A percentile compares a stretch with the other conserved stretches of the same genome.
Conservation (phyloP, 2,329 filamentous ascomycete genomes). For the Cadophora sp. region DNA sequence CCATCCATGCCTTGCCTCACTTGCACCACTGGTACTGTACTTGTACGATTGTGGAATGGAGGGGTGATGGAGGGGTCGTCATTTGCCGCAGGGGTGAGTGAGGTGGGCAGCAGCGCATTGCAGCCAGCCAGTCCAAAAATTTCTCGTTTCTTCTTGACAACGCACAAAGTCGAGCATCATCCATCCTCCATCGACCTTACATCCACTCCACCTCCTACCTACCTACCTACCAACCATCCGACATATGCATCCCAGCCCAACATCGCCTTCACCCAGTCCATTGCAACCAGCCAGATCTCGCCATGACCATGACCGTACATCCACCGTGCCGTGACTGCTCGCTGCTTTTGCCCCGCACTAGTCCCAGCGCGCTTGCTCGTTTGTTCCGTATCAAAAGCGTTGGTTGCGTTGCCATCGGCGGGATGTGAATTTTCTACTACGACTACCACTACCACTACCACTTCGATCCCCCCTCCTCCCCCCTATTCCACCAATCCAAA, state of each 20-base stretch:
- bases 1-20: too few species aligned
- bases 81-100: slow-evolving; percentile 17
- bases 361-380: slow-evolving; percentile 51
- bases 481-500: slow-evolving; percentile 40
- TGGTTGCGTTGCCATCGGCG: slow-evolving; percentile 12
- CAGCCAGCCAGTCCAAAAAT: slow-evolving; percentile 6
- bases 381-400: slow-evolving; percentile 37
- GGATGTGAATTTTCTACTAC: slow-evolving; percentile 25
- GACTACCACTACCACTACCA: slow-evolving; percentile 30
- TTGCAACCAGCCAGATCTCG: slow-evolving; percentile 25
- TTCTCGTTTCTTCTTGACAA: slow-evolving; percentile 13
- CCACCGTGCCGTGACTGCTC: slow-evolving; percentile 28
- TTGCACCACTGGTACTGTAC: too few species aligned
- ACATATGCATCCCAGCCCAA: slow-evolving; percentile 39
- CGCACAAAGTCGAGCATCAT: slow-evolving; percentile 14
- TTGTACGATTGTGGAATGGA: background rate
- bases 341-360: slow-evolving; percentile 42
- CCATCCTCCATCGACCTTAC: slow-evolving; percentile 10
- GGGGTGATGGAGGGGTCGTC: slow-evolving; percentile 18
- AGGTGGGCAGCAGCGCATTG: background rate
- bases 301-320: slow-evolving; percentile 18
- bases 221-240: too few species aligned
- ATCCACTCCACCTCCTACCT: background rate
- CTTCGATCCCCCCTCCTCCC: slow-evolving; percentile 23
- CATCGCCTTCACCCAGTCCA: slow-evolving; percentile 7